Percentiles rank a stretch among this genome's conserved stretches.
phyloP scores from a whole-genome alignment of 441 rosid species.

The Eutrema salsugineum region DNA sequence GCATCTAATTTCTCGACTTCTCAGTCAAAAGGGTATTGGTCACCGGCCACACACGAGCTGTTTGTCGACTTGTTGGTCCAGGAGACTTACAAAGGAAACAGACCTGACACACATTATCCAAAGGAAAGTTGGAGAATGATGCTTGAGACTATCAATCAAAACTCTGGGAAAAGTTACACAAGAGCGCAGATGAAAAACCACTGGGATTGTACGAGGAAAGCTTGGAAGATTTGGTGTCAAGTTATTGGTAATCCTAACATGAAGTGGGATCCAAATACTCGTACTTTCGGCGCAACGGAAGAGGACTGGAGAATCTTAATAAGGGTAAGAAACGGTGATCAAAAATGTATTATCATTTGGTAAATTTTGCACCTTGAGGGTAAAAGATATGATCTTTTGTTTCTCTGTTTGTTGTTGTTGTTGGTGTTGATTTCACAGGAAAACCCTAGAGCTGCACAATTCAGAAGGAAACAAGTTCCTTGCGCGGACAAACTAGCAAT shows the following conservation, averaged over 20 bases:
- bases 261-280: constrained; percentile 46
- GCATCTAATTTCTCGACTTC: constrained; percentile 8
- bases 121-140: constrained; percentile 42
- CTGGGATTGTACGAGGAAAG: constrained; percentile 41
- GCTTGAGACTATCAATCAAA: constrained; percentile 30
- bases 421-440: constrained; percentile 25
- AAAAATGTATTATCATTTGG: not conserved
- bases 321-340: constrained; percentile 17
- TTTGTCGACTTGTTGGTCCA: constrained; percentile 39
- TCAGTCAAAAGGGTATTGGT: constrained; percentile 35
- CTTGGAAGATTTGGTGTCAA: constrained; percentile 49
- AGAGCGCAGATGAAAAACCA: constrained; percentile 40
- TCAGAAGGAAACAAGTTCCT: constrained; percentile 32
- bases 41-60: constrained; percentile 38
- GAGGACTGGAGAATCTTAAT: constrained; percentile 41
- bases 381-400: not conserved
- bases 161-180: constrained; percentile 30
- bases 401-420: not conserved
- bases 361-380: not conserved
- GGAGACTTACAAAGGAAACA: constrained; percentile 37
- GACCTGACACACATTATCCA: constrained; percentile 35
- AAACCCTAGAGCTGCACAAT: constrained; percentile 39
- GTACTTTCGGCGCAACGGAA: constrained; percentile 35
- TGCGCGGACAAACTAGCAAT: constrained; percentile 38
- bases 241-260: constrained; percentile 25